A percentile compares a stretch with the other conserved stretches of the same genome.
Conservation (phyloP, 768 basidiomycete genomes). For the Tricholoma matsutake region DNA sequence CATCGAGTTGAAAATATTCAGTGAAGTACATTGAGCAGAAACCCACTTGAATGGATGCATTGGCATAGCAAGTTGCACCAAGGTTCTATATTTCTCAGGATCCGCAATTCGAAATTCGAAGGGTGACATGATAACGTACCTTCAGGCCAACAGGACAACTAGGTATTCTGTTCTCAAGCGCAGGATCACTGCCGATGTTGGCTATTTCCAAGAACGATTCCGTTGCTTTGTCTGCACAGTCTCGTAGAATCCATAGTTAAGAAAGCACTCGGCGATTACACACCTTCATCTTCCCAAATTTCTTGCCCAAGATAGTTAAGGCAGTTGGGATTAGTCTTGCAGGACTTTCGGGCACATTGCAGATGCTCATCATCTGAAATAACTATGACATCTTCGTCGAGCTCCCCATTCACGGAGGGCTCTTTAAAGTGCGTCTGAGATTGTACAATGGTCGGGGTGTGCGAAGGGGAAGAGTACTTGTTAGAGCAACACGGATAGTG, state of each 20-base stretch:
- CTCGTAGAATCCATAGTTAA: conserved; percentile 9
- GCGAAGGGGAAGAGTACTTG: conserved; percentile 39
- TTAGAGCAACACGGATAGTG: conserved; percentile 54
- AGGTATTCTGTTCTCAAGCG: conserved; percentile 43
- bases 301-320: conserved; percentile 86
- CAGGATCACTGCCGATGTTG: conserved; percentile 56
- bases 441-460: conserved; percentile 8
- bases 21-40: neutral
- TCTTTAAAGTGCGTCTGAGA: conserved; percentile 4
- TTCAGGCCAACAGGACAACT: conserved; percentile 73
- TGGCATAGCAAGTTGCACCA: conserved; percentile 96
- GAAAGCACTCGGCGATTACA: conserved; percentile 7
- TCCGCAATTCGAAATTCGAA: neutral
- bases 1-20: conserved; percentile 1
- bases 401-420: conserved; percentile 35
- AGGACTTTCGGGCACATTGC: conserved; percentile 57
- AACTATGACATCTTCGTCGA: conserved; percentile 62
- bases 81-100: conserved; percentile 64
- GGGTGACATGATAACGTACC: conserved; percentile 36
- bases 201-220: conserved; percentile 50
- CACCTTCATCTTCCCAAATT: conserved; percentile 75
- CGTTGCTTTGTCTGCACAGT: conserved; percentile 43
- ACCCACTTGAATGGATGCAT: conserved; percentile 85
- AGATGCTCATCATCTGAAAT: conserved; percentile 64
- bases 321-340: conserved; percentile 80